phyloP scores from a whole-genome alignment of 306 rosid genomes.

The Malus orientalis region DNA sequence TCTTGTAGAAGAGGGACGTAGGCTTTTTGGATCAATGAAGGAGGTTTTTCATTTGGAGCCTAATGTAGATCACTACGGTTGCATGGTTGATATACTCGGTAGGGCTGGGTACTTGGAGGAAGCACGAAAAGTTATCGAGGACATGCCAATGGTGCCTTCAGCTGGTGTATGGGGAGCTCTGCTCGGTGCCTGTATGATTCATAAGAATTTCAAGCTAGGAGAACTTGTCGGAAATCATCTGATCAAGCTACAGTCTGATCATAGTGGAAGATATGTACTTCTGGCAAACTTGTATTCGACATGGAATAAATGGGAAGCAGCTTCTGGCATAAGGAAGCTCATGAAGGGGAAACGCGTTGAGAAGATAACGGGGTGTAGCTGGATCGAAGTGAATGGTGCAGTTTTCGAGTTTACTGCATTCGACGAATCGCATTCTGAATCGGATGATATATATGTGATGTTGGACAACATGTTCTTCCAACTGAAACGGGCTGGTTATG shows the following conservation, averaged over 20 bases:
- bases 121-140: slow-evolving; percentile 49
- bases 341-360: slow-evolving; percentile 11
- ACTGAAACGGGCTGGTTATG: slow-evolving; percentile 14
- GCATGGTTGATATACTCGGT: slow-evolving; percentile 65
- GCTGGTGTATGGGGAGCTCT: slow-evolving; percentile 62
- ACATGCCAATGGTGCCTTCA: slow-evolving; percentile 54
- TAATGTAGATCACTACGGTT: slow-evolving; percentile 56
- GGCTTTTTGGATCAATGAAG: slow-evolving; percentile 42
- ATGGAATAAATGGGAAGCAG: slow-evolving; percentile 59
- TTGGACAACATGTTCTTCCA: slow-evolving; percentile 18
- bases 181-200: slow-evolving; percentile 57
- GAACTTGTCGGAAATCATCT: slow-evolving; percentile 45
- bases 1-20: slow-evolving; percentile 46
- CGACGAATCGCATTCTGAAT: slow-evolving; percentile 20
- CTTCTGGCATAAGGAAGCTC: slow-evolving; percentile 23
- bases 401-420: slow-evolving; percentile 17
- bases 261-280: slow-evolving; percentile 50
- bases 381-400: slow-evolving; percentile 21
- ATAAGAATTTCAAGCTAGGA: slow-evolving; percentile 51
- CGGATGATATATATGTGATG: slow-evolving; percentile 15
- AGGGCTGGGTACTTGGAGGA: slow-evolving; percentile 54
- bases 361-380: slow-evolving; percentile 27
- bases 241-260: slow-evolving; percentile 41
- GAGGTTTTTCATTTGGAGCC: slow-evolving; percentile 42
- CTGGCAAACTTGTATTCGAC: slow-evolving; percentile 59